These are phyloP conservation scores for Neonectria magnoliae DNA, from an alignment of 2,329 filamentous ascomycete species.

Conservation along the genomic window DNA sequence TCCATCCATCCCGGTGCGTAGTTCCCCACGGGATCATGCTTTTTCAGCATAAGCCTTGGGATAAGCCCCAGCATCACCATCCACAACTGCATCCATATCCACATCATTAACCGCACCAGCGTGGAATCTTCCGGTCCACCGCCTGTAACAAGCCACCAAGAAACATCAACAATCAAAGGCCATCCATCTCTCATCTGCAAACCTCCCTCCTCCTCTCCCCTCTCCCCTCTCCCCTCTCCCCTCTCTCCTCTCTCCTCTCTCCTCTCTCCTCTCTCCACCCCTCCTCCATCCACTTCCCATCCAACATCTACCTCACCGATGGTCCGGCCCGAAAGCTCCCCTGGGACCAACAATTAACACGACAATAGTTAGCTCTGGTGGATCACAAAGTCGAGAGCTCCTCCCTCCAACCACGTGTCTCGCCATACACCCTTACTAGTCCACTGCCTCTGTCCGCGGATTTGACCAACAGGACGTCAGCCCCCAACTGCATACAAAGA, in stretches of 20 bases:
- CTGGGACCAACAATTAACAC: neutral
- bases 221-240: neutral
- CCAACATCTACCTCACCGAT: neutral
- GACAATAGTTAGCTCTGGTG: neutral
- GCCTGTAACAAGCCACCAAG: too few species aligned
- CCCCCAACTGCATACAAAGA: slow-evolving; percentile 1
- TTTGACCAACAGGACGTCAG: neutral
- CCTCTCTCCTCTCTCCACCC: neutral
- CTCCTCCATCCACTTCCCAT: neutral
- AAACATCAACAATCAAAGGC: too few species aligned
- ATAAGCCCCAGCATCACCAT: too few species aligned
- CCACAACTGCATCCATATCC: too few species aligned
- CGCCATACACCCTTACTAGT: neutral
- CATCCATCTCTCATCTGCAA: neutral
- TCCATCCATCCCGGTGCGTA: too few species aligned
- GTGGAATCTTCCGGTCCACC: too few species aligned
- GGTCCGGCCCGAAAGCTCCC: neutral
- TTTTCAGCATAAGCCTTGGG: too few species aligned
- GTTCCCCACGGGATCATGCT: too few species aligned
- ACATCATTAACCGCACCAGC: too few species aligned
- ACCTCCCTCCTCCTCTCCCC: neutral
- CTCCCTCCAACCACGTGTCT: slow-evolving; percentile 19
- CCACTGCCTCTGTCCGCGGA: neutral
- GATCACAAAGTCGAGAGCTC: neutral
- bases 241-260: neutral